These are phyloP conservation scores for Pleurotus pulmonarius DNA, from an alignment of 768 basidiomycete species.

Conservation along the genomic window DNA sequence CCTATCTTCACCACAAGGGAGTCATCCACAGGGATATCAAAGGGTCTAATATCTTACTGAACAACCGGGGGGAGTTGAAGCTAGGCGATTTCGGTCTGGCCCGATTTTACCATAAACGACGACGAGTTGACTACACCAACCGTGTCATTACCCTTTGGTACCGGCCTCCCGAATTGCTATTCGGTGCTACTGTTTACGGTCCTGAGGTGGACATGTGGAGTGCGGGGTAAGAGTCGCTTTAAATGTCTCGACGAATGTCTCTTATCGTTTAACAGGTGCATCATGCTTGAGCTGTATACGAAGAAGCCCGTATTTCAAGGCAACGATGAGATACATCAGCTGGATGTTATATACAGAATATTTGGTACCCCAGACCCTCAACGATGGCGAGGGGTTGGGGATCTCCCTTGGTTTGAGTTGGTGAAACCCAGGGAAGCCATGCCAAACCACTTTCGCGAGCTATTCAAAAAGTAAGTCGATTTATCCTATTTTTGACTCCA, in stretches of 20 bases:
- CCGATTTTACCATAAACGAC: slow-evolving; percentile 89
- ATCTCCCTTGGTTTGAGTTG: slow-evolving; percentile 98
- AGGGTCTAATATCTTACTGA: slow-evolving; percentile 95
- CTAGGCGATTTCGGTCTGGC: slow-evolving; percentile 97
- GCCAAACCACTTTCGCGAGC: slow-evolving; percentile 72
- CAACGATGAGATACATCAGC: slow-evolving; percentile 94
- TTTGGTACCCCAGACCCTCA: slow-evolving; percentile 84
- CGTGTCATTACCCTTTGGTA: slow-evolving; percentile 99
- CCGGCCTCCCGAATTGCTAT: slow-evolving; percentile 89
- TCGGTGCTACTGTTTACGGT: slow-evolving; percentile 95
- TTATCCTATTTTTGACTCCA: not conserved
- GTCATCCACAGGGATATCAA: slow-evolving; percentile 99
- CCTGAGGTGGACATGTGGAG: slow-evolving; percentile 99
- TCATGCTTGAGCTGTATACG: slow-evolving; percentile 96
- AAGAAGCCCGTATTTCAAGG: slow-evolving; percentile 98
- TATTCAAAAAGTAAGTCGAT: slow-evolving; percentile 76
- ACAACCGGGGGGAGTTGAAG: slow-evolving; percentile 89
- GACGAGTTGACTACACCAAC: slow-evolving; percentile 95
- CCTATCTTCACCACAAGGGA: slow-evolving; percentile 92
- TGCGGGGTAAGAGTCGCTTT: slow-evolving; percentile 67
- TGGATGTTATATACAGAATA: slow-evolving; percentile 88
- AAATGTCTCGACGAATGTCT: not conserved
- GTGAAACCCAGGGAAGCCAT: slow-evolving; percentile 82
- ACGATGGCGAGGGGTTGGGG: slow-evolving; percentile 78
- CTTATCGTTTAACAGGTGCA: slow-evolving; percentile 59